Percentiles rank a stretch among this genome's conserved stretches.
phyloP scores from a whole-genome alignment of 2,329 filamentous ascomycete genomes.

The Trichophyton rubrum region DNA sequence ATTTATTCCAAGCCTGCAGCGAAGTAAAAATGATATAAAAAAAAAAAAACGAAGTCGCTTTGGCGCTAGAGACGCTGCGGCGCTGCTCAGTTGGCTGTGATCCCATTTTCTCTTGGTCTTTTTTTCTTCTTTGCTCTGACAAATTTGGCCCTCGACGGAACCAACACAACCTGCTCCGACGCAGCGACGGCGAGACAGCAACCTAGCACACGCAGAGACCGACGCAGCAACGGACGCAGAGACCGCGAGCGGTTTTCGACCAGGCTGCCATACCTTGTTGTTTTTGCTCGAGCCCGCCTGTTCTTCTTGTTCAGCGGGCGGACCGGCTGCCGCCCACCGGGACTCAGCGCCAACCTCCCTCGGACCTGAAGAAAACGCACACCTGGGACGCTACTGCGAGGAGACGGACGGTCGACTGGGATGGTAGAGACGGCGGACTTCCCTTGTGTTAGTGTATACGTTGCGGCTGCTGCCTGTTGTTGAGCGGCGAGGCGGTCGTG shows the following conservation, averaged over 20 bases:
- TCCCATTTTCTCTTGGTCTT: conserved; percentile 1
- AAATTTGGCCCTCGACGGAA: not conserved
- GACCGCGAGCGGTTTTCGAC: no score
- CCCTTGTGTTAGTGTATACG: not conserved
- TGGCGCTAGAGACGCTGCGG: conserved; percentile 1
- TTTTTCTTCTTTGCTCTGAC: conserved; percentile 5
- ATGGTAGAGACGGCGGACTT: not conserved
- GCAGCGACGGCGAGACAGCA: no score
- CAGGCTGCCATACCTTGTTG: not conserved
- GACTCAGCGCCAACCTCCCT: not conserved
- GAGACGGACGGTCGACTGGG: not conserved
- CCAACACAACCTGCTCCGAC: not conserved
- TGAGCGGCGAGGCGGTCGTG: not conserved
- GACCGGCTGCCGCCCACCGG: not conserved
- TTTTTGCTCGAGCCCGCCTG: no score
- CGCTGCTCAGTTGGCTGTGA: not conserved
- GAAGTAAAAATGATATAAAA: no score
- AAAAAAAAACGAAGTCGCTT: not conserved
- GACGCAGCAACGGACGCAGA: no score
- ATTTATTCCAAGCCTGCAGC: no score
- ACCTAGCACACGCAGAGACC: no score
- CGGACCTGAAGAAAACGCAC: not conserved
- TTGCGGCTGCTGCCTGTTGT: not conserved
- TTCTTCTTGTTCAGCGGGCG: not conserved
- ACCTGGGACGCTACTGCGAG: not conserved